Base-by-base conservation (phyloP, 345 rosid species). In the Eucalyptus marginata region DNA sequence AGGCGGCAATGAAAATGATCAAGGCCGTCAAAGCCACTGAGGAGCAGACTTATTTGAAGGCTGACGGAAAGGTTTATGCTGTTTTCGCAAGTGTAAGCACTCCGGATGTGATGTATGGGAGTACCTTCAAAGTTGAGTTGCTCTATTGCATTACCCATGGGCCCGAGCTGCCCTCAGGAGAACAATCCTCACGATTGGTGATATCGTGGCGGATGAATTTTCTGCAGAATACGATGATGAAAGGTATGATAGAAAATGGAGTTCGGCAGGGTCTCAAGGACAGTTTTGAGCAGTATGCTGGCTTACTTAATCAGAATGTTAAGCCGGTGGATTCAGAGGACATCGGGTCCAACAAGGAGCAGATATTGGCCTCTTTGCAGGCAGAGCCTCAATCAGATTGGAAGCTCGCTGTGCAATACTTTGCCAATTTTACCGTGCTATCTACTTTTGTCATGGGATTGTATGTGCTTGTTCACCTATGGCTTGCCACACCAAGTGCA, bases 201-300 rank as follows among this genome's bases (percentile, higher is more conserved):
- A 88, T 98, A 88, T 98, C 99, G 2, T 98, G 99, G 99, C 91
- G 97, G 62, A 91, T 94, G 93, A 97, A 96, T 91, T 97, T 96
- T 91, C 89, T 96, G 90, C 99, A 97, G 93, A 95, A 96, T 92
- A 94, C 98, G 56, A 96, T 96, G 97, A 96, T 97, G 97, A 96
- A 91, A 94, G 92, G 99, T 54, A 96, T 97, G 98, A 97, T 96
- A 90, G 99, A 97, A 91, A 96, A 94, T 89, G 99, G 99, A 85
- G 97, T 98, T 58, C 93, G 98, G 29, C 94, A 92, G 90, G 99
- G 98, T 90, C 85, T 97, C 64, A 97, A 92, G 93, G 99, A 97
- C 36, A 96, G 94, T 89, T 96, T 92, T 80, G 99, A 95, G 90
- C 96, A 92, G 89, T 96, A 91, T 91, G 93, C 94, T 13, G 89